phyloP scores from a whole-genome alignment of 345 rosid species.

The Microcos paniculata region DNA sequence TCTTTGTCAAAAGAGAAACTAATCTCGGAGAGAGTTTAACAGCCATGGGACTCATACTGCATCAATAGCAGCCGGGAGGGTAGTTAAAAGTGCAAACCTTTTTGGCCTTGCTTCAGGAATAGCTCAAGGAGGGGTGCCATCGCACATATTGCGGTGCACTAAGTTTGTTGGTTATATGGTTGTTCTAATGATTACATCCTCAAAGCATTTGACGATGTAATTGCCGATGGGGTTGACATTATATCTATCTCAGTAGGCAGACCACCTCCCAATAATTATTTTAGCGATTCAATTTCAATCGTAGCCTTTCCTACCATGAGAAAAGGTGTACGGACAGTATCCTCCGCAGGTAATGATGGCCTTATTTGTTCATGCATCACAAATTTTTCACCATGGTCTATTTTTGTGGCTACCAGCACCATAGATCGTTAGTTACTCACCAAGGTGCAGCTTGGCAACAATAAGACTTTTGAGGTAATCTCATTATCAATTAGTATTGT shows the following conservation, averaged over 20 bases:
- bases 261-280: neutral
- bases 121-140: no score
- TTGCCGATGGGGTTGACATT: slow-evolving; percentile 27
- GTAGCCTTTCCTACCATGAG: slow-evolving; percentile 82
- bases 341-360: slow-evolving; percentile 72
- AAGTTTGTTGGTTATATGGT: slow-evolving; percentile 23
- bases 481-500: neutral
- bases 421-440: slow-evolving; percentile 58
- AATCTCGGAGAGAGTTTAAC: no score
- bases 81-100: slow-evolving; percentile 18
- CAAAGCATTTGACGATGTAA: slow-evolving; percentile 39
- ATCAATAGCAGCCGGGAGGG: slow-evolving; percentile 39
- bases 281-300: slow-evolving; percentile 44
- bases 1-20: slow-evolving; percentile 26
- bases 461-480: slow-evolving; percentile 39
- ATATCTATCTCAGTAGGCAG: slow-evolving; percentile 20
- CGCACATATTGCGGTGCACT: slow-evolving; percentile 23
- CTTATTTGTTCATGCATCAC: slow-evolving; percentile 43
- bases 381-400: no score
- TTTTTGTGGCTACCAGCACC: slow-evolving; percentile 64
- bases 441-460: slow-evolving; percentile 54
- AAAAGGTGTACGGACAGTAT: slow-evolving; percentile 53
- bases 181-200: slow-evolving; percentile 21
- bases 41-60: no score
- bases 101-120: no score